A percentile compares a stretch with the other conserved stretches of the same genome.
Evolutionary conservation across 768 basidiomycete genomes (phyloP).

Genomic region (Butyriboletus loyo): DNA sequence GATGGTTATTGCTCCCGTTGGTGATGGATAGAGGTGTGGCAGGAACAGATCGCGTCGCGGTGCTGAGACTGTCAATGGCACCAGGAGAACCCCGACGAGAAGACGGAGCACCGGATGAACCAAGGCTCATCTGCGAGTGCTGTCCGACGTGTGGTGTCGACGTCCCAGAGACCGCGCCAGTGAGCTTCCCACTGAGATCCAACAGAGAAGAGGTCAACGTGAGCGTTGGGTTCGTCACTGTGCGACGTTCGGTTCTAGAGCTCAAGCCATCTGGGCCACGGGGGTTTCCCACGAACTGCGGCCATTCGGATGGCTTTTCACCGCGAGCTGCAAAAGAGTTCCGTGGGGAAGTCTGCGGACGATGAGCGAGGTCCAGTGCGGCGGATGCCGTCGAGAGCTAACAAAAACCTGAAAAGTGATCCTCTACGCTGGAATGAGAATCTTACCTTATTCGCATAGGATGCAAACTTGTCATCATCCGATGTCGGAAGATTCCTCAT

Average conservation of each 20-base stretch:
- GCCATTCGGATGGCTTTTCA: slow-evolving; percentile 89
- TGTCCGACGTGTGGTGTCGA: slow-evolving; percentile 64
- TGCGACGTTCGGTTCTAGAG: slow-evolving; percentile 61
- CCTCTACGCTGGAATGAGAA: slow-evolving; percentile 1
- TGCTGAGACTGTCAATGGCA: slow-evolving; percentile 55
- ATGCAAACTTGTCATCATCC: slow-evolving; percentile 82
- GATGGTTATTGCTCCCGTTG: slow-evolving; percentile 41
- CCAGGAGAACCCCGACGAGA: slow-evolving; percentile 77
- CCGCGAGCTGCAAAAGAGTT: slow-evolving; percentile 55
- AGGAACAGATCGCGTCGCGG: slow-evolving; percentile 75
- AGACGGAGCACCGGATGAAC: slow-evolving; percentile 36
- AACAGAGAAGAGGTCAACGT: slow-evolving; percentile 56
- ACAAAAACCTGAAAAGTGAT: background rate
- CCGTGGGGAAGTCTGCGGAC: slow-evolving; percentile 76
- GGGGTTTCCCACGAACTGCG: slow-evolving; percentile 70
- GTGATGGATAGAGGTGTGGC: slow-evolving; percentile 70
- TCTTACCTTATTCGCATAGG: slow-evolving; percentile 63
- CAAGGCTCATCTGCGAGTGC: slow-evolving; percentile 48
- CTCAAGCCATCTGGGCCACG: slow-evolving; percentile 59
- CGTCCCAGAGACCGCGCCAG: slow-evolving; percentile 52
- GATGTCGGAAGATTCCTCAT: slow-evolving; percentile 86
- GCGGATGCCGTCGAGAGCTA: slow-evolving; percentile 87
- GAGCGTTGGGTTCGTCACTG: slow-evolving; percentile 71
- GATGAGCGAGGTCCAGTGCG: slow-evolving; percentile 88
- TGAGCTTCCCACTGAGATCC: slow-evolving; percentile 45